Evolutionary conservation across 345 rosid genomes (phyloP).

Genomic region (Eucalyptus camaldulensis): DNA sequence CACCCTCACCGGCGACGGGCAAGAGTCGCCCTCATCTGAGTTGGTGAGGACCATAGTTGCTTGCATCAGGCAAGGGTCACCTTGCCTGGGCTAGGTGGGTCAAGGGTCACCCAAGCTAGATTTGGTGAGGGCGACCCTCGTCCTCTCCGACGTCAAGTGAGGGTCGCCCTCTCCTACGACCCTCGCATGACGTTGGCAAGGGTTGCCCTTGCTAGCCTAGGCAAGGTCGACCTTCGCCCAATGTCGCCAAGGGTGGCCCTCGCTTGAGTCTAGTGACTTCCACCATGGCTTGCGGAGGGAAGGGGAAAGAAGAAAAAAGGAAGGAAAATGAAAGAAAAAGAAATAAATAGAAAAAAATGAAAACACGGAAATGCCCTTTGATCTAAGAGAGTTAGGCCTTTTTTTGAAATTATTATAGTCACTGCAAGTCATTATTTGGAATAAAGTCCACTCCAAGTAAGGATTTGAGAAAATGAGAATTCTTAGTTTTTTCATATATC

Average conservation of each 20-base stretch:
- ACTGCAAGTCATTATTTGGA: accelerated
- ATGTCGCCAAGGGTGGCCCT: accelerated
- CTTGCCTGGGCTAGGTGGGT: too few relatives aligned
- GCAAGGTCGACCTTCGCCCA: accelerated
- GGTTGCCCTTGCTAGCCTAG: accelerated
- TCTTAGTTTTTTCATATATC: too few relatives aligned
- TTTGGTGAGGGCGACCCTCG: too few relatives aligned
- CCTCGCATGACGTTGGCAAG: accelerated
- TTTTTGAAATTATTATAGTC: too few relatives aligned
- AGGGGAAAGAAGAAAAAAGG: too few relatives aligned
- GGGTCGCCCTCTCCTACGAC: accelerated
- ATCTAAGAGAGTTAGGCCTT: too few relatives aligned
- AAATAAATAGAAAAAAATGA: accelerated
- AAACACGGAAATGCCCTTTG: background rate
- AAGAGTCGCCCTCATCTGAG: too few relatives aligned
- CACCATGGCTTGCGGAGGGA: accelerated
- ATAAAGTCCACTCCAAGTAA: accelerated
- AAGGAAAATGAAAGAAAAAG: too few relatives aligned
- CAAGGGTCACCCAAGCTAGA: too few relatives aligned
- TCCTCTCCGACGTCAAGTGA: accelerated
- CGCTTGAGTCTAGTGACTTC: accelerated
- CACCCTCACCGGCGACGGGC: accelerated
- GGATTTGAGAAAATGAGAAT: too few relatives aligned
- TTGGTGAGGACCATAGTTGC: accelerated
- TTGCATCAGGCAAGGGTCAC: accelerated